Conservation (phyloP, 2,329 filamentous ascomycete species). For the Microdochium nivale region DNA sequence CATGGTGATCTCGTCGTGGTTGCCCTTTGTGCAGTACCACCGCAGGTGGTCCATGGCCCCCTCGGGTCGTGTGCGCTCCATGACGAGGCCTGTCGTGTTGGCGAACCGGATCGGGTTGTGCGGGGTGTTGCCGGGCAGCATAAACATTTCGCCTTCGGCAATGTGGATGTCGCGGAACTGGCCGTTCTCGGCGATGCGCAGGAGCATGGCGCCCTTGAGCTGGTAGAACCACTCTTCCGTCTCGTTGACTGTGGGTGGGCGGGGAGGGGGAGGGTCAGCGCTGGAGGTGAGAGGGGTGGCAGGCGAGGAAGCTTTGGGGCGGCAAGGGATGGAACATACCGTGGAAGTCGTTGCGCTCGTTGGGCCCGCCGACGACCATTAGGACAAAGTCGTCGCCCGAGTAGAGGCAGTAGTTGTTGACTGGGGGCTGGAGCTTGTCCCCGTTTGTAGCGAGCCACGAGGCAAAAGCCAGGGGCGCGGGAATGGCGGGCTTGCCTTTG, state of each 20-base stretch:
- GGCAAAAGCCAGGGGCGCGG: constrained; percentile 11
- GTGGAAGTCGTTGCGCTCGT: constrained; percentile 12
- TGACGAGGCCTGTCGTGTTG: constrained; percentile 10
- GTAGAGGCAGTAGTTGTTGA: constrained; percentile 15
- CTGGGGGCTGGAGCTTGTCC: constrained; percentile 10
- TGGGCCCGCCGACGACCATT: constrained; percentile 13
- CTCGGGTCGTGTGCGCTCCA: constrained; percentile 11
- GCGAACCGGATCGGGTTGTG: constrained; percentile 12
- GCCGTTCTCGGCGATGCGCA: constrained; percentile 3
- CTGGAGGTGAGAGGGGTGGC: neutral
- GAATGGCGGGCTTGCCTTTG: constrained; percentile 1
- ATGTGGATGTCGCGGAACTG: constrained; percentile 1
- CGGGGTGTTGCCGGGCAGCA: constrained; percentile 8
- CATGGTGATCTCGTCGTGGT: constrained; percentile 8
- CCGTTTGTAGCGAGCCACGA: constrained; percentile 9
- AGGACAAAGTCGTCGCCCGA: constrained; percentile 10
- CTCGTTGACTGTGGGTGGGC: constrained; percentile 7
- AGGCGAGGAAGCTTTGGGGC: neutral
- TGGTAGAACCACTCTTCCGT: constrained; percentile 15
- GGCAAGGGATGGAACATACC: neutral
- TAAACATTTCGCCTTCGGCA: constrained; percentile 3
- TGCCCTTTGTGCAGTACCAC: constrained; percentile 13
- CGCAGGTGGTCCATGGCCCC: constrained; percentile 9
- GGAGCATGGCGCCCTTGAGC: constrained; percentile 2
- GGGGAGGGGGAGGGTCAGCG: neutral